Percentiles rank a stretch among this genome's conserved stretches.
Evolutionary conservation across 1,139 yeast species (phyloP).

Genomic region (Saccharomyces hybrid): DNA sequence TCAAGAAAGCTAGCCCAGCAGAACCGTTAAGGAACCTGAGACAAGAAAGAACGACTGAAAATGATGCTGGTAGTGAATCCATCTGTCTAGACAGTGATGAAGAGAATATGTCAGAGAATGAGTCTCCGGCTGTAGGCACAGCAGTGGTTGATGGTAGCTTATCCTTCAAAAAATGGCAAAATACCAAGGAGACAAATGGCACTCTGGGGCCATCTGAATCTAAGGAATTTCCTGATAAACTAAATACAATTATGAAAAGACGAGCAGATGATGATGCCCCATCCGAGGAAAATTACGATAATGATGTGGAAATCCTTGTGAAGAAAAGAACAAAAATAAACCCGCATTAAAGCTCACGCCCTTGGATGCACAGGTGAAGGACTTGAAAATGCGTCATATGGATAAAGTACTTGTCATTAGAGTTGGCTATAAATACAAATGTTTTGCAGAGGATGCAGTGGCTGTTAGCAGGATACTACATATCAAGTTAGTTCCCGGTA

Average conservation of each 20-base stretch:
- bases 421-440: conserved; percentile 85
- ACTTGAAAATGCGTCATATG: conserved; percentile 48
- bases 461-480: conserved; percentile 58
- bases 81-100: background rate
- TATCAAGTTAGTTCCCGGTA: conserved; percentile 66
- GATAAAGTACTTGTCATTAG: conserved; percentile 75
- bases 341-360: conserved; percentile 48
- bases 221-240: background rate
- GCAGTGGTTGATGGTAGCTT: background rate
- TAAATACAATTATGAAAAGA: conserved; percentile 3
- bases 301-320: conserved; percentile 2
- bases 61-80: conserved; percentile 2
- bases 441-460: conserved; percentile 78
- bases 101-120: background rate
- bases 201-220: background rate
- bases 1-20: conserved; percentile 13
- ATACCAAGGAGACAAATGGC: background rate
- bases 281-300: conserved; percentile 1
- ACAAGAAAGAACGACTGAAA: conserved; percentile 5
- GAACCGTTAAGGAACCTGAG: background rate
- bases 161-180: background rate
- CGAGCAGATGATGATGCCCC: conserved; percentile 1
- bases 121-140: background rate
- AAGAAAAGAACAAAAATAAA: conserved; percentile 1
- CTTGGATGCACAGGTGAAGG: conserved; percentile 66